These are phyloP conservation scores for Cadophora luteo-olivacea DNA, from an alignment of 2,329 filamentous ascomycete species.

Conservation along the genomic window DNA sequence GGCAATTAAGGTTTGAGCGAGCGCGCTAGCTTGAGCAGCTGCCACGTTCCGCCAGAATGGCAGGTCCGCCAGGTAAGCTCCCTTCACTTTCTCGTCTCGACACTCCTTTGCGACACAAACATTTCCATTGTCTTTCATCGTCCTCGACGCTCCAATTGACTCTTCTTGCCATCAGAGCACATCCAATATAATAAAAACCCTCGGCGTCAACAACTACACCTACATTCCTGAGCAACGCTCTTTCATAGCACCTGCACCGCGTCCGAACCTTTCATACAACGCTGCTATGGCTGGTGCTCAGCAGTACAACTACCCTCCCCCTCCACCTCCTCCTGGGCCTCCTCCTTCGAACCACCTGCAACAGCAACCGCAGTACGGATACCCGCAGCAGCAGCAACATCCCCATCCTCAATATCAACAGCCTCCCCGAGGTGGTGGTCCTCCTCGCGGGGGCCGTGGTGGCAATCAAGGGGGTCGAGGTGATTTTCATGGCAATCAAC, in stretches of 20 bases:
- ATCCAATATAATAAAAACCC: background rate
- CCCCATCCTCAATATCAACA: slow-evolving; percentile 38
- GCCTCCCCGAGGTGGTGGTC: slow-evolving; percentile 41
- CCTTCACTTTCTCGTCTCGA: background rate
- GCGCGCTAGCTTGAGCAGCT: slow-evolving; percentile 1
- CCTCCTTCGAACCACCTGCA: slow-evolving; percentile 39
- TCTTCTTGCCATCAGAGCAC: slow-evolving; percentile 25
- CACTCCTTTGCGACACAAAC: background rate
- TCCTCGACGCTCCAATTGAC: slow-evolving; percentile 31
- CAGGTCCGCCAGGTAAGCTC: background rate
- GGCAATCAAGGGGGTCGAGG: slow-evolving; percentile 41
- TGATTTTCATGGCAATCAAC: slow-evolving; percentile 39
- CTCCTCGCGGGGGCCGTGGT: slow-evolving; percentile 42
- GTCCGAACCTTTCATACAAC: background rate
- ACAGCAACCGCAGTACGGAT: slow-evolving; percentile 41
- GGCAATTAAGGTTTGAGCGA: slow-evolving; percentile 12
- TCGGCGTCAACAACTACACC: background rate
- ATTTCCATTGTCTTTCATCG: slow-evolving; percentile 7
- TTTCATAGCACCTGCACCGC: background rate
- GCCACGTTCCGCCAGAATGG: slow-evolving; percentile 16
- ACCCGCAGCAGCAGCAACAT: slow-evolving; percentile 36
- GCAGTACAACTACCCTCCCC: slow-evolving; percentile 46
- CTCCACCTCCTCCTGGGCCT: slow-evolving; percentile 43
- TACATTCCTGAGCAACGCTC: slow-evolving; percentile 6
- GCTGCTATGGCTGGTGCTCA: slow-evolving; percentile 40